Percentiles rank a stretch among this genome's conserved stretches.
Conservation (phyloP, 148 eudicot genomes). For the Hydrangea macrophylla region DNA sequence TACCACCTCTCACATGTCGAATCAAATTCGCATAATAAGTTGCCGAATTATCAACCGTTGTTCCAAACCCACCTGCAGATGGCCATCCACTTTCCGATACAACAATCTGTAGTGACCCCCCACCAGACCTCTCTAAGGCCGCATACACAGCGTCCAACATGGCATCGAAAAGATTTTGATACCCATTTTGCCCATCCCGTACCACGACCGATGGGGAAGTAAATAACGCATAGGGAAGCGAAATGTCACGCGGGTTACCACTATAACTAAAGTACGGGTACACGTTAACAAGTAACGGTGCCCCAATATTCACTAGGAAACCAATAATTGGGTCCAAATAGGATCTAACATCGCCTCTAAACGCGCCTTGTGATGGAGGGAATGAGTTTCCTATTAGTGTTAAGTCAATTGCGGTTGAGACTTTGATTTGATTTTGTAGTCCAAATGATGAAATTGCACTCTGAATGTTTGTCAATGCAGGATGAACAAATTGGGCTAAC, state of each 20-base stretch:
- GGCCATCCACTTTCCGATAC: conserved; percentile 16
- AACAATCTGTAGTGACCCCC: background rate
- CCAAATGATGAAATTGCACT: too few species aligned
- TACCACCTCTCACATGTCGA: background rate
- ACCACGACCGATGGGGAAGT: conserved; percentile 4
- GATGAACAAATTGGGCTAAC: conserved; percentile 8
- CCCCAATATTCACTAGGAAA: background rate
- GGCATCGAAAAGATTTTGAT: conserved; percentile 13
- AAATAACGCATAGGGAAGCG: conserved; percentile 2
- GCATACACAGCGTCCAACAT: conserved; percentile 3
- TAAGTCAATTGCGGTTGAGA: conserved; percentile 10
- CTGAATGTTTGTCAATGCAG: conserved; percentile 5
- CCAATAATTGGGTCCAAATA: conserved; percentile 6
- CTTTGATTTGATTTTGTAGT: conserved; percentile 4
- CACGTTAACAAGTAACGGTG: background rate
- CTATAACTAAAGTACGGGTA: too few species aligned
- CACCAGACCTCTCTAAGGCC: conserved; percentile 12
- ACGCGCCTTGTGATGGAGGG: conserved; percentile 13
- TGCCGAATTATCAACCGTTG: background rate
- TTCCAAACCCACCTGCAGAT: conserved; percentile 1
- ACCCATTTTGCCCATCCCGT: conserved; percentile 3
- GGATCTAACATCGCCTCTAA: background rate
- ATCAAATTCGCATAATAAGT: conserved; percentile 8
- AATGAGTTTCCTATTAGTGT: background rate
- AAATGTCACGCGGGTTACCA: background rate